Conservation (phyloP, 2,329 filamentous ascomycete species). For the Coniochaeta hoffmannii region DNA sequence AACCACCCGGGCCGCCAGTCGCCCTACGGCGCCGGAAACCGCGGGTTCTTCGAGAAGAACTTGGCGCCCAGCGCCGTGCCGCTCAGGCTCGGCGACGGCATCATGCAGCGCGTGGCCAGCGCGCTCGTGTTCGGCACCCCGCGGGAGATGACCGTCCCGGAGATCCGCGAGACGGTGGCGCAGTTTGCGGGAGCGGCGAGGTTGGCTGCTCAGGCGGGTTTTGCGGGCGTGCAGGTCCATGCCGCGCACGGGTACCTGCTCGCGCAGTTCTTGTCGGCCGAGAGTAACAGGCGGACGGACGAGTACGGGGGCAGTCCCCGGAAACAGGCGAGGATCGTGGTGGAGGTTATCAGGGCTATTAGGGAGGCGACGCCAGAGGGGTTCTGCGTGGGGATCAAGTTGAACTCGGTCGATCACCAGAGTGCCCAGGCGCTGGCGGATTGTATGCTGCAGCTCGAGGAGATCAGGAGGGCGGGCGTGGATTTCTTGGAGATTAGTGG, state of each 20-base stretch:
- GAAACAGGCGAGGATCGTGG: slow-evolving; percentile 40
- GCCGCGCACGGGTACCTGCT: slow-evolving; percentile 51
- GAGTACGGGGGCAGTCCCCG: slow-evolving; percentile 44
- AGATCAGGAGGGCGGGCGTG: slow-evolving; percentile 39
- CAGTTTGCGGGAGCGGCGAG: slow-evolving; percentile 47
- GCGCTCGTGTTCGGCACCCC: slow-evolving; percentile 43
- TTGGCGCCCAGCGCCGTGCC: slow-evolving; percentile 34
- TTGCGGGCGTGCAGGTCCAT: slow-evolving; percentile 37
- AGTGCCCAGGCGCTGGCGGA: slow-evolving; percentile 36
- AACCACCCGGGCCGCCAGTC: slow-evolving; percentile 55
- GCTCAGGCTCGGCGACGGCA: slow-evolving; percentile 30
- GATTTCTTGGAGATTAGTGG: slow-evolving; percentile 66
- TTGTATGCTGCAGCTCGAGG: slow-evolving; percentile 49
- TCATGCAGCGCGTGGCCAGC: slow-evolving; percentile 23
- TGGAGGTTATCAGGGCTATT: slow-evolving; percentile 40
- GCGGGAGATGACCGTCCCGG: slow-evolving; percentile 43
- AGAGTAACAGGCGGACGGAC: slow-evolving; percentile 44
- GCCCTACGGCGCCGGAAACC: slow-evolving; percentile 12
- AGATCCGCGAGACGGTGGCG: slow-evolving; percentile 44
- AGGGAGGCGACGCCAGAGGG: slow-evolving; percentile 24
- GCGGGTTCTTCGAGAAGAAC: slow-evolving; percentile 42
- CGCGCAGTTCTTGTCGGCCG: slow-evolving; percentile 44
- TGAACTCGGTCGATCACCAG: slow-evolving; percentile 52
- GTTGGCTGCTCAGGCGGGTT: slow-evolving; percentile 36
- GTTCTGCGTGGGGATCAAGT: slow-evolving; percentile 46